These are phyloP conservation scores for Cryptococcus neoformans DNA, from an alignment of 1,284 basidiomycete genomes.

Conservation along the genomic window DNA sequence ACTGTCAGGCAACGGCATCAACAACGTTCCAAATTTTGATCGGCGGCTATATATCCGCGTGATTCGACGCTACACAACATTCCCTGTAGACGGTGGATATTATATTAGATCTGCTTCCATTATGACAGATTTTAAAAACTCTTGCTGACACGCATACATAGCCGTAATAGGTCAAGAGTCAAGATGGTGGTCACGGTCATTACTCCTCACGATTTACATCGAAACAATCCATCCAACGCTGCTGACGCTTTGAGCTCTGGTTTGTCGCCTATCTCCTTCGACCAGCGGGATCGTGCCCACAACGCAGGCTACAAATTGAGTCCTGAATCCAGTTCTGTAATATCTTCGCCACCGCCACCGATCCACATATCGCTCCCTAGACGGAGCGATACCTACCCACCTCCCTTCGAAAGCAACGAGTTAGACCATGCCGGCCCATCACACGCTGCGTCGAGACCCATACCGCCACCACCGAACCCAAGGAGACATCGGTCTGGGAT, in stretches of 20 bases:
- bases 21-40: no score
- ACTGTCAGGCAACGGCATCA: no score
- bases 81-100: no score
- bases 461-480: conserved; percentile 41
- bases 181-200: conserved; percentile 2
- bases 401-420: background rate
- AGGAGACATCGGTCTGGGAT: conserved; percentile 39
- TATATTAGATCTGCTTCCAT: no score
- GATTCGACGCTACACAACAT: no score
- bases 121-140: no score
- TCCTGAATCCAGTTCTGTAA: background rate
- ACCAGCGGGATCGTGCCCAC: background rate
- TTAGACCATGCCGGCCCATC: background rate
- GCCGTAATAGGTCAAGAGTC: background rate
- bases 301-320: background rate
- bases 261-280: background rate
- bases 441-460: conserved; percentile 12
- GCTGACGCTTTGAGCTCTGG: background rate
- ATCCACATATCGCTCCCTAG: background rate
- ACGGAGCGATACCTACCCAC: background rate
- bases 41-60: no score
- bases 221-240: background rate
- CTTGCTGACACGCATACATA: no score
- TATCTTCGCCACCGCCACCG: background rate
- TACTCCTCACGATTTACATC: background rate